phyloP scores from a whole-genome alignment of 140 eudicot species.

The Anethum foeniculum region DNA sequence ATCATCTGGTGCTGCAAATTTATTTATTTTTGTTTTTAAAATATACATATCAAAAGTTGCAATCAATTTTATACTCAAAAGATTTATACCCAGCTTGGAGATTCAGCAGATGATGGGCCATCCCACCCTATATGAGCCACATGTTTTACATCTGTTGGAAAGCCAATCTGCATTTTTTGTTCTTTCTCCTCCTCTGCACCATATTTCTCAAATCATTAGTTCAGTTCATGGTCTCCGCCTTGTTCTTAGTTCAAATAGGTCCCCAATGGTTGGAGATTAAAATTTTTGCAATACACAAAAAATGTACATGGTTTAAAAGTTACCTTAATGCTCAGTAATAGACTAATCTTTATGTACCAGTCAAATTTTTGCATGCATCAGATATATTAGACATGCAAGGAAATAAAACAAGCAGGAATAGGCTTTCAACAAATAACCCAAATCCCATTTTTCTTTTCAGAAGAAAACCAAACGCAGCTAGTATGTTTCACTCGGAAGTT shows the following conservation, averaged over 20 bases:
- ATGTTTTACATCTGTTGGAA: slow-evolving; percentile 83
- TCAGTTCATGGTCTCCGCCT: background rate
- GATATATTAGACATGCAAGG: background rate
- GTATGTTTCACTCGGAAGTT: background rate
- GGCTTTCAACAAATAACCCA: background rate
- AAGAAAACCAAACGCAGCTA: background rate
- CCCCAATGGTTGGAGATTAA: background rate
- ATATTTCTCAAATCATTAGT: background rate
- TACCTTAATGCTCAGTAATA: background rate
- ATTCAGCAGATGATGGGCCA: slow-evolving; percentile 42
- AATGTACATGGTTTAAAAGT: background rate
- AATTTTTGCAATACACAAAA: background rate
- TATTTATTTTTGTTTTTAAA: no score
- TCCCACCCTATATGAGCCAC: slow-evolving; percentile 82
- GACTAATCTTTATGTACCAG: background rate
- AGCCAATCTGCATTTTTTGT: slow-evolving; percentile 58
- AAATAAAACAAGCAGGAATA: background rate
- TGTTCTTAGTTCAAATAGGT: background rate
- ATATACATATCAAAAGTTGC: background rate
- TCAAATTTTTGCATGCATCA: background rate
- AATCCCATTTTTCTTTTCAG: no score
- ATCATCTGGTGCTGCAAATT: background rate
- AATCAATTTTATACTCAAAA: no score
- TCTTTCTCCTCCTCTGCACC: slow-evolving; percentile 70
- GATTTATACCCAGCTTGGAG: slow-evolving; percentile 69